Evolutionary conservation across 352 stramenopile genomes (phyloP).

Genomic region (Bremia lactucae): DNA sequence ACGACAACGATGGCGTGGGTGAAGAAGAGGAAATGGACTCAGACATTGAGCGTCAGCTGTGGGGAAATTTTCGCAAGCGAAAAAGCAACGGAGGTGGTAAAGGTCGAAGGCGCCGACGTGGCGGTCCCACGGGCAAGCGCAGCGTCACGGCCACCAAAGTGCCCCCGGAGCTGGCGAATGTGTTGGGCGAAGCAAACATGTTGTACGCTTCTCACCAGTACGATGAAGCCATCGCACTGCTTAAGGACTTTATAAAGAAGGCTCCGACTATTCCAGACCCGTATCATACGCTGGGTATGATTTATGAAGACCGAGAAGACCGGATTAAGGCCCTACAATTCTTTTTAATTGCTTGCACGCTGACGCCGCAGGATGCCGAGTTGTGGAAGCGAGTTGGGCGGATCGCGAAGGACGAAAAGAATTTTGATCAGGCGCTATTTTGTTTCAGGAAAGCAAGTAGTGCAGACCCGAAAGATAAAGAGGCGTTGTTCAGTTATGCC

Average conservation of each 20-base stretch:
- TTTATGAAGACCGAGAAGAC: constrained; percentile 79
- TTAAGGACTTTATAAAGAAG: constrained; percentile 87
- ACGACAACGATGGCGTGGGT: constrained; percentile 37
- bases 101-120: constrained; percentile 21
- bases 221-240: constrained; percentile 61
- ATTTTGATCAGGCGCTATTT: constrained; percentile 74
- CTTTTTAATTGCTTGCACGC: constrained; percentile 75
- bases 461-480: constrained; percentile 70
- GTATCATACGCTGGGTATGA: constrained; percentile 82
- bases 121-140: constrained; percentile 31
- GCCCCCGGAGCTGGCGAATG: constrained; percentile 59
- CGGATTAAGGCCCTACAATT: constrained; percentile 76
- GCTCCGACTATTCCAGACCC: constrained; percentile 77
- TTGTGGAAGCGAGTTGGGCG: constrained; percentile 79
- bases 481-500: constrained; percentile 72
- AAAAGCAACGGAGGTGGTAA: constrained; percentile 20
- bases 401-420: constrained; percentile 82
- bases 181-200: constrained; percentile 79
- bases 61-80: constrained; percentile 60
- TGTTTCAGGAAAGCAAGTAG: constrained; percentile 81
- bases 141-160: constrained; percentile 66
- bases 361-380: constrained; percentile 71
- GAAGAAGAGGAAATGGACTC: constrained; percentile 69
- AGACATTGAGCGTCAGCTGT: constrained; percentile 76
- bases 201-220: constrained; percentile 82